Percentiles rank a stretch among this genome's conserved stretches.
phyloP scores from a whole-genome alignment of 345 rosid species.

The Eucalyptus microcorys region DNA sequence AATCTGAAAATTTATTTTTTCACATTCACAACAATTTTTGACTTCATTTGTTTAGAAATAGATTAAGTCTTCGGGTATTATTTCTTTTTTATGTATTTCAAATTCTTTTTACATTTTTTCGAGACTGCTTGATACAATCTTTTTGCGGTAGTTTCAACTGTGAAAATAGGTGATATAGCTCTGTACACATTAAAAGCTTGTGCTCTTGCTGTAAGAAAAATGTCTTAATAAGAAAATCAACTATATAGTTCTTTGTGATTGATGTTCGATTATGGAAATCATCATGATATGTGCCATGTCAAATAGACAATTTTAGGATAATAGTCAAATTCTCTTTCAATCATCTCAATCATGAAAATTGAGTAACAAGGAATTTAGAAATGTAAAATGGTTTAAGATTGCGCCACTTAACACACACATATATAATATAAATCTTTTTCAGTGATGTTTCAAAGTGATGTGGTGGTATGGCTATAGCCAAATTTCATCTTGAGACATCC shows the following conservation, averaged over 20 bases:
- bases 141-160: background rate
- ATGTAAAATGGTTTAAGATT: background rate
- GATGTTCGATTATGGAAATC: background rate
- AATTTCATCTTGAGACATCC: background rate
- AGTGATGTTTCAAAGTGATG: background rate
- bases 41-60: background rate
- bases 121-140: background rate
- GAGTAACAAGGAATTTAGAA: background rate
- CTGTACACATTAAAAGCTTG: background rate
- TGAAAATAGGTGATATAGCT: background rate
- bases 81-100: background rate
- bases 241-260: background rate
- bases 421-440: background rate
- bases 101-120: background rate
- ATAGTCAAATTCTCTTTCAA: background rate
- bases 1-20: background rate
- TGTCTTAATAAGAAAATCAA: background rate
- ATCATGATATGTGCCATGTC: background rate
- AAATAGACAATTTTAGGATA: accelerated
- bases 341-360: background rate
- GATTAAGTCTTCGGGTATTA: background rate
- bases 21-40: background rate
- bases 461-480: accelerated
- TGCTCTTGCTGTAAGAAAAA: background rate
- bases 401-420: accelerated